These are phyloP conservation scores for Suillus subalutaceus DNA, from an alignment of 768 basidiomycete species.

Conservation along the genomic window DNA sequence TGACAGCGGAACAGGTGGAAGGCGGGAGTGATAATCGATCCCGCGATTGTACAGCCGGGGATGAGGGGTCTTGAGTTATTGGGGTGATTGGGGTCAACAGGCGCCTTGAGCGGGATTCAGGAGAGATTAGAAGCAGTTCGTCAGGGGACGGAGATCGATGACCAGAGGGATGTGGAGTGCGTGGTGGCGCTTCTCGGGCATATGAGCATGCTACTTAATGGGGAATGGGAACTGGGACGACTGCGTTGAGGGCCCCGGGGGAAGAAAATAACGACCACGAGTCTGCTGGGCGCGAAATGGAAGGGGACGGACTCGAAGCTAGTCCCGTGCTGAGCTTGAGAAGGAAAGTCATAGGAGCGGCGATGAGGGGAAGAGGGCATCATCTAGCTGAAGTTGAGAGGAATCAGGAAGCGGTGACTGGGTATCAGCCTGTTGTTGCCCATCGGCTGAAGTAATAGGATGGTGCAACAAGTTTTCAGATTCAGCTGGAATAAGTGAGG, in stretches of 20 bases:
- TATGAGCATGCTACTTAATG: conserved; percentile 21
- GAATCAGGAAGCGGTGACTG: conserved; percentile 15
- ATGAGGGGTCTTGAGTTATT: not conserved
- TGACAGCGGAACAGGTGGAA: conserved; percentile 11
- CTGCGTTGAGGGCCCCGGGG: conserved; percentile 12
- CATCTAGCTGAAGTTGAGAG: conserved; percentile 26
- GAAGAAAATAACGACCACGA: conserved; percentile 19
- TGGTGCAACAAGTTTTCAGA: not conserved
- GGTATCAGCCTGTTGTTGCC: not conserved
- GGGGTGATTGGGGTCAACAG: not conserved
- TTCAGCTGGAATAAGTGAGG: not conserved
- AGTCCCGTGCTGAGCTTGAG: not conserved
- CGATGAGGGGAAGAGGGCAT: not conserved
- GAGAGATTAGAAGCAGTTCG: conserved; percentile 22
- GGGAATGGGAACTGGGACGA: not conserved
- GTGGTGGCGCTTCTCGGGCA: conserved; percentile 24
- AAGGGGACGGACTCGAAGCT: conserved; percentile 14
- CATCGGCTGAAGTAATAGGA: not conserved
- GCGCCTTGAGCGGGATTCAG: conserved; percentile 6
- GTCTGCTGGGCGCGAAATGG: conserved; percentile 20
- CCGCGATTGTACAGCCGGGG: not conserved
- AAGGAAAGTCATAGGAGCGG: not conserved
- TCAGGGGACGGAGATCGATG: conserved; percentile 24
- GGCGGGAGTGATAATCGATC: not conserved
- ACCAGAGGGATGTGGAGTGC: conserved; percentile 7